These are phyloP conservation scores for Hypoxylon rubiginosum DNA, from an alignment of 2,329 filamentous ascomycete species.

Conservation along the genomic window DNA sequence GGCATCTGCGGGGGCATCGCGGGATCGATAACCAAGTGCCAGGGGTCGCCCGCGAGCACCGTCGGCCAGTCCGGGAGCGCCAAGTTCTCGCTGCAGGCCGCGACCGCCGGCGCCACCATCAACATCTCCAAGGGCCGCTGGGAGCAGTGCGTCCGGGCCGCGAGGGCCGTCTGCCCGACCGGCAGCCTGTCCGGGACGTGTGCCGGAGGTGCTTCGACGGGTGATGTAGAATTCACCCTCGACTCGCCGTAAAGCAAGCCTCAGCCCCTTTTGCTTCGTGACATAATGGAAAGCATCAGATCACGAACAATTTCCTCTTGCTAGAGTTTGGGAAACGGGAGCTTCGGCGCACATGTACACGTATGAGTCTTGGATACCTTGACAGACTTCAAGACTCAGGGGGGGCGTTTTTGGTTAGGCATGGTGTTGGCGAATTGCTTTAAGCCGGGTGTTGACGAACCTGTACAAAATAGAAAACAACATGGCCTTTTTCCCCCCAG, in stretches of 20 bases:
- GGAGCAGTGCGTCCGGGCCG: conserved; percentile 68
- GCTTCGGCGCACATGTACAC: conserved; percentile 6
- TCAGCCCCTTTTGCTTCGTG: neutral
- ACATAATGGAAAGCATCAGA: conserved; percentile 20
- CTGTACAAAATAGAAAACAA: conserved; percentile 18
- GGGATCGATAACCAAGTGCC: conserved; percentile 61
- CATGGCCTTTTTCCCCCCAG: neutral
- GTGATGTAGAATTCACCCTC: conserved; percentile 61
- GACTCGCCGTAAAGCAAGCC: conserved; percentile 43
- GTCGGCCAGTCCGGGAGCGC: conserved; percentile 62
- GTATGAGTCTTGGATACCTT: conserved; percentile 30
- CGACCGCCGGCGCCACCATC: conserved; percentile 61
- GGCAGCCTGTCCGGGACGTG: conserved; percentile 63
- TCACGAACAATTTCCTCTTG: conserved; percentile 4
- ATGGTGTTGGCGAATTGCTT: neutral
- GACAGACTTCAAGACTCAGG: conserved; percentile 2
- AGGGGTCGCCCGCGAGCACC: conserved; percentile 59
- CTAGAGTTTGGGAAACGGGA: neutral
- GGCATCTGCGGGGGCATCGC: conserved; percentile 67
- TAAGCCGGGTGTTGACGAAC: conserved; percentile 4
- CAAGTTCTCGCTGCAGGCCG: conserved; percentile 61
- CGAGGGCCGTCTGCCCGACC: conserved; percentile 63
- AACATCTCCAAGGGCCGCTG: conserved; percentile 66
- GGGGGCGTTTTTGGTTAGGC: conserved; percentile 21
- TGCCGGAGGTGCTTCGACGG: conserved; percentile 61